Evolutionary conservation across 192 early-diverging fungal species (phyloP).

Genomic region (Dissophora ornata): DNA sequence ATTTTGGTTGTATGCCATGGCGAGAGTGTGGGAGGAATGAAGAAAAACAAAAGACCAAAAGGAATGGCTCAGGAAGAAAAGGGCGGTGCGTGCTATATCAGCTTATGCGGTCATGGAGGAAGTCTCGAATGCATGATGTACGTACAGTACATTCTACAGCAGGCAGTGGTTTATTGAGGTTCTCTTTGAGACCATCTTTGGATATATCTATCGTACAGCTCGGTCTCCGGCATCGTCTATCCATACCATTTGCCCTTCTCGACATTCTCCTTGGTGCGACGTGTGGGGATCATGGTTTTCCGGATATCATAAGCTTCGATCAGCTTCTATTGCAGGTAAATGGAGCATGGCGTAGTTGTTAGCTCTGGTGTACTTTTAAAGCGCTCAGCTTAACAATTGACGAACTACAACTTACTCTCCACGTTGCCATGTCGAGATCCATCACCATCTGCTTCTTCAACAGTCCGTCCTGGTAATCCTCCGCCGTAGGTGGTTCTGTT

Average conservation of each 20-base stretch:
- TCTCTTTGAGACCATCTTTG: too few relatives aligned
- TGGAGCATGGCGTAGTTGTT: neutral
- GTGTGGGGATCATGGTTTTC: slow-evolving; percentile 71
- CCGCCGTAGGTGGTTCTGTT: slow-evolving; percentile 74
- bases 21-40: neutral
- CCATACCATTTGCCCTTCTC: slow-evolving; percentile 61
- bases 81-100: neutral
- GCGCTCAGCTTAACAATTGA: too few relatives aligned
- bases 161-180: too few relatives aligned
- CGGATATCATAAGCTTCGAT: slow-evolving; percentile 74
- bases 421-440: slow-evolving; percentile 72
- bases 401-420: slow-evolving; percentile 79
- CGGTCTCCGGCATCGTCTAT: too few relatives aligned
- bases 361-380: too few relatives aligned
- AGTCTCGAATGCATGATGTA: too few relatives aligned
- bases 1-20: slow-evolving; percentile 49
- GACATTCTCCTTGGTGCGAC: slow-evolving; percentile 32
- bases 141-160: too few relatives aligned
- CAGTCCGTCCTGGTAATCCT: slow-evolving; percentile 73
- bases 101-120: too few relatives aligned
- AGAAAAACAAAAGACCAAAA: neutral
- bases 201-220: too few relatives aligned
- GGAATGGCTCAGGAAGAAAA: neutral
- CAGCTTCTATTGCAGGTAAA: slow-evolving; percentile 63
- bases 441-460: slow-evolving; percentile 85